A percentile compares a stretch with the other conserved stretches of the same genome.
phyloP scores from a whole-genome alignment of 2,329 filamentous ascomycete species.

The Colletotrichum cuscutae region DNA sequence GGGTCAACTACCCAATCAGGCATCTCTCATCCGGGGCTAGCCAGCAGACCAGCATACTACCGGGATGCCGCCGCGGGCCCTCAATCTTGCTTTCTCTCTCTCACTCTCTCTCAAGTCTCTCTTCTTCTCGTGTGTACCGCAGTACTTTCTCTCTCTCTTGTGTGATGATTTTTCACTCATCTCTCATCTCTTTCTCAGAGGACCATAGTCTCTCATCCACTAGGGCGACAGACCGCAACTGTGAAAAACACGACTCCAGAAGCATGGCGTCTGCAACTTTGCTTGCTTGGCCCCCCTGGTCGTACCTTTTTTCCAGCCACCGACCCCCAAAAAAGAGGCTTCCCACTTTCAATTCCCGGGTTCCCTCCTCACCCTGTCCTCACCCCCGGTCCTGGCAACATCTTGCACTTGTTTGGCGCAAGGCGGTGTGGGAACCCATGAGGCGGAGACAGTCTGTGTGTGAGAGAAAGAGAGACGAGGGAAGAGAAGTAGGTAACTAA shows the following conservation, averaged over 20 bases:
- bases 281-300: not conserved
- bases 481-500: not conserved
- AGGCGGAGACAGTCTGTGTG: not conserved
- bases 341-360: conserved; percentile 24
- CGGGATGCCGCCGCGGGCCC: conserved; percentile 38
- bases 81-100: conserved; percentile 1
- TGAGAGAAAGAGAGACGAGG: not conserved
- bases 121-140: not conserved
- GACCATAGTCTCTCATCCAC: not conserved
- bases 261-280: not conserved
- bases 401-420: conserved; percentile 26
- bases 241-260: not conserved
- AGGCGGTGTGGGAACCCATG: conserved; percentile 29
- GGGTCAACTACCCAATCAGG: conserved; percentile 62
- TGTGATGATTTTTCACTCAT: not conserved
- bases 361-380: conserved; percentile 17
- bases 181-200: not conserved
- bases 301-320: conserved; percentile 21
- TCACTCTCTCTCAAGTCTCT: not conserved
- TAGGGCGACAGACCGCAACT: not conserved
- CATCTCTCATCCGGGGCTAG: conserved; percentile 59
- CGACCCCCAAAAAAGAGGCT: conserved; percentile 10
- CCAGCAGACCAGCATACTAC: conserved; percentile 51
- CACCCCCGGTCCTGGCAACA: conserved; percentile 4
- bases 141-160: not conserved